A percentile compares a stretch with the other conserved stretches of the same genome.
phyloP scores from a whole-genome alignment of 768 basidiomycete genomes.

The Coprinopsis strossmayeri region DNA sequence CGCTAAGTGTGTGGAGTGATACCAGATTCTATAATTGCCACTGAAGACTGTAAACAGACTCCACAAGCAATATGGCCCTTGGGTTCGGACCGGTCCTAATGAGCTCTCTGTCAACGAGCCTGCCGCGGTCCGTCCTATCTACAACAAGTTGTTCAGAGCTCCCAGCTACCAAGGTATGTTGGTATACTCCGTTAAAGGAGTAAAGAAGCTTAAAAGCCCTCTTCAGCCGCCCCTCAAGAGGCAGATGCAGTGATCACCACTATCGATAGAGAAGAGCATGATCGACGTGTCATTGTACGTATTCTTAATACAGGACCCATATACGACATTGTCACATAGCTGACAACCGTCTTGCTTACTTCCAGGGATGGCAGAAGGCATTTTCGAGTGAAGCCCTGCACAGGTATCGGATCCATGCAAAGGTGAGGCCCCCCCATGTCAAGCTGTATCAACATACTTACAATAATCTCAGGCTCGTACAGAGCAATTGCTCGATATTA shows the following conservation, averaged over 20 bases:
- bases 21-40: background rate
- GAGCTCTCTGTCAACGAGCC: slow-evolving; percentile 26
- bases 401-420: slow-evolving; percentile 13
- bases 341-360: slow-evolving; percentile 4
- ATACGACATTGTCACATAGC: background rate
- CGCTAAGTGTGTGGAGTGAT: slow-evolving; percentile 8
- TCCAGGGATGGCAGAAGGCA: slow-evolving; percentile 24
- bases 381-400: slow-evolving; percentile 21
- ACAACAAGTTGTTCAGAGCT: slow-evolving; percentile 22
- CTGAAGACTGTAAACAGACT: slow-evolving; percentile 16
- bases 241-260: slow-evolving; percentile 18
- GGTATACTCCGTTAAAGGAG: background rate
- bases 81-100: slow-evolving; percentile 31
- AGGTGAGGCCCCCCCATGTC: background rate
- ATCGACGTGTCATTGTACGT: slow-evolving; percentile 11
- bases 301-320: too few relatives aligned
- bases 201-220: background rate
- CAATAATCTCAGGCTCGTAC: slow-evolving; percentile 9
- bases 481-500: slow-evolving; percentile 10
- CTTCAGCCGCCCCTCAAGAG: slow-evolving; percentile 10
- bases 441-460: background rate
- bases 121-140: slow-evolving; percentile 19
- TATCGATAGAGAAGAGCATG: slow-evolving; percentile 12
- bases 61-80: slow-evolving; percentile 24
- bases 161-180: slow-evolving; percentile 16